These are phyloP conservation scores for Gossypium thurberi DNA, from an alignment of 345 rosid genomes.

Conservation along the genomic window DNA sequence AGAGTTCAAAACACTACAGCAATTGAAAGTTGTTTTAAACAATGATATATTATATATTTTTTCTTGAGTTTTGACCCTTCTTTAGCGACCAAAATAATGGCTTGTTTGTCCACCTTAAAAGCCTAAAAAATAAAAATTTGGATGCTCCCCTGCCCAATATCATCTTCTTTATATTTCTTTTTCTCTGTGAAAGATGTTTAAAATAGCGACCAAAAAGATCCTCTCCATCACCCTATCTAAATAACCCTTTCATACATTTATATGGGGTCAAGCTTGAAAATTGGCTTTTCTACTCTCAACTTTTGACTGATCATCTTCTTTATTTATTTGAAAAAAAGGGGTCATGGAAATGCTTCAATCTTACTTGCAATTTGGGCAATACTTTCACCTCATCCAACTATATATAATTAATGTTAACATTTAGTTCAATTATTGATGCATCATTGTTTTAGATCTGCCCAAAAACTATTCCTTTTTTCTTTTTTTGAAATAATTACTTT, in stretches of 20 bases:
- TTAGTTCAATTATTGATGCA: not conserved
- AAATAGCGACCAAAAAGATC: conserved; percentile 23
- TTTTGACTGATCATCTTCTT: conserved; percentile 8
- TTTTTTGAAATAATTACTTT: not conserved
- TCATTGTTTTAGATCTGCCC: not conserved
- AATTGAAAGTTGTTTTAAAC: conserved; percentile 7
- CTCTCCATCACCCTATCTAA: conserved; percentile 8
- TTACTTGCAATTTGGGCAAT: not conserved
- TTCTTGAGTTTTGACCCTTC: conserved; percentile 10
- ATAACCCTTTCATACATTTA: not conserved
- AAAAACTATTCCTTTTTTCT: not conserved
- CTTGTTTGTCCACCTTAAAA: conserved; percentile 19
- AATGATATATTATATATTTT: not conserved
- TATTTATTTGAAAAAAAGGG: not conserved
- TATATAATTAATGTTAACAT: not conserved
- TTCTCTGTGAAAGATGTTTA: conserved; percentile 15
- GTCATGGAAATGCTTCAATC: no score
- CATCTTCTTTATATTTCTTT: not conserved
- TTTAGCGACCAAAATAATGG: conserved; percentile 18
- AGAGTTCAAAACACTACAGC: not conserved
- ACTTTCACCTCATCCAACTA: not conserved
- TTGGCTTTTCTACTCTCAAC: conserved; percentile 5
- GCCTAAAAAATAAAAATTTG: conserved; percentile 10
- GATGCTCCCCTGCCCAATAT: not conserved
- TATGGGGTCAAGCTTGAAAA: not conserved